These are phyloP conservation scores for Erodium trifolium DNA, from an alignment of 441 rosid genomes.

Conservation along the genomic window DNA sequence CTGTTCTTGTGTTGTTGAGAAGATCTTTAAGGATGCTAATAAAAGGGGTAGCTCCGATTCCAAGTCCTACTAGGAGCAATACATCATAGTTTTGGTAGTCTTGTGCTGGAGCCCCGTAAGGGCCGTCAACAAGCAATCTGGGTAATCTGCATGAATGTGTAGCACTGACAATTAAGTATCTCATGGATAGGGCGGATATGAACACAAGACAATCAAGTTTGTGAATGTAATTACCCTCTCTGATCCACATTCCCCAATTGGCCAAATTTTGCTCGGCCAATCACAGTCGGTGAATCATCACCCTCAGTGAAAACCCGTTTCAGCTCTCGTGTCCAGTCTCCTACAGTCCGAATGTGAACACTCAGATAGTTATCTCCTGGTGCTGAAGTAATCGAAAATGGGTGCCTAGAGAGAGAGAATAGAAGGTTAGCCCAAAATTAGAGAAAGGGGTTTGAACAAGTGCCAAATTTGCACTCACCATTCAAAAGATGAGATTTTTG, in stretches of 20 bases:
- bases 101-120: constrained; percentile 96
- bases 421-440: background rate
- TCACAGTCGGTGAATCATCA: constrained; percentile 38
- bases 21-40: constrained; percentile 88
- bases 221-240: constrained; percentile 34
- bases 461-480: constrained; percentile 41
- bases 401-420: constrained; percentile 56
- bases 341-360: constrained; percentile 78
- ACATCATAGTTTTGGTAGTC: constrained; percentile 86
- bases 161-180: background rate
- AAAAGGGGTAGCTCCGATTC: constrained; percentile 96
- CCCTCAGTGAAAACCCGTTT: constrained; percentile 56
- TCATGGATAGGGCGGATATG: background rate
- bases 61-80: constrained; percentile 86
- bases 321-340: constrained; percentile 93
- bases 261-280: constrained; percentile 54
- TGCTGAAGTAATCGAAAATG: constrained; percentile 52
- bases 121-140: constrained; percentile 74
- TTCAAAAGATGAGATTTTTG: constrained; percentile 72
- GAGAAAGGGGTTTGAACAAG: background rate
- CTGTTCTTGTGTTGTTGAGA: constrained; percentile 49
- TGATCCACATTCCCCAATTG: constrained; percentile 31
- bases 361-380: constrained; percentile 53
- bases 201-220: background rate
- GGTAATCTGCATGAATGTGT: constrained; percentile 52